Evolutionary conservation across 805 yeast species (phyloP).

Genomic region (Starmerella davenportii): DNA sequence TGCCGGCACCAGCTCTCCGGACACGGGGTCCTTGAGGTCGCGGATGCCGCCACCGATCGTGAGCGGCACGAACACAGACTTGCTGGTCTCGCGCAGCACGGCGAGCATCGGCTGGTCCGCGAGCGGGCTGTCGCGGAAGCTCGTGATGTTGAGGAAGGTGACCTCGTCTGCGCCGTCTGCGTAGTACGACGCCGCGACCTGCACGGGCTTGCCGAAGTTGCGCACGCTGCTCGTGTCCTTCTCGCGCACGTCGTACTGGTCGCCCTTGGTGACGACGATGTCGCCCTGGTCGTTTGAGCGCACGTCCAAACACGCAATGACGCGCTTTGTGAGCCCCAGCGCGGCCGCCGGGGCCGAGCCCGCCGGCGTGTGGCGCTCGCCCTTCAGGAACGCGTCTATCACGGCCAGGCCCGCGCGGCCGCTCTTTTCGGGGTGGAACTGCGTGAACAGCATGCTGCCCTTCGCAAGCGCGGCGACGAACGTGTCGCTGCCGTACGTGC

Average conservation of each 20-base stretch:
- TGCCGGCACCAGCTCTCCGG: slow-evolving; percentile 61
- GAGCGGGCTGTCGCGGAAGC: slow-evolving; percentile 85
- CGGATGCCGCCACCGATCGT: slow-evolving; percentile 98
- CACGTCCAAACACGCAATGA: slow-evolving; percentile 95
- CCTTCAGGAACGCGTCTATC: slow-evolving; percentile 50
- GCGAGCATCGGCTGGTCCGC: slow-evolving; percentile 91
- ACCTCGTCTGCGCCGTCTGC: slow-evolving; percentile 94
- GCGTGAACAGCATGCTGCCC: slow-evolving; percentile 81
- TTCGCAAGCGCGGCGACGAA: slow-evolving; percentile 69
- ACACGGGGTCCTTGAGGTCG: slow-evolving; percentile 68
- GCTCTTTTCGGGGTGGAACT: slow-evolving; percentile 97
- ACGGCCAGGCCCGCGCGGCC: slow-evolving; percentile 77
- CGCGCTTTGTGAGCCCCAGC: slow-evolving; percentile 80
- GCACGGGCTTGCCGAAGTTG: slow-evolving; percentile 92
- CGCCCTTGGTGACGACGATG: slow-evolving; percentile 95
- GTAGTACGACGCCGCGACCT: slow-evolving; percentile 77
- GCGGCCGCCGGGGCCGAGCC: no score
- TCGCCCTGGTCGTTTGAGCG: slow-evolving; percentile 89
- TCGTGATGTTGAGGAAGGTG: slow-evolving; percentile 85
- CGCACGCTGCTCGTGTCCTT: slow-evolving; percentile 44
- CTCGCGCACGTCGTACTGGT: slow-evolving; percentile 93
- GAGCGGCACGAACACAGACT: slow-evolving; percentile 84
- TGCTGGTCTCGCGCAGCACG: slow-evolving; percentile 65
- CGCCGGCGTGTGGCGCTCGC: slow-evolving; percentile 21
- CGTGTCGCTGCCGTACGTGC: slow-evolving; percentile 57